A percentile compares a stretch with the other conserved stretches of the same genome.
Evolutionary conservation across 768 basidiomycete species (phyloP).

Genomic region (Hygrocybe coccinea): DNA sequence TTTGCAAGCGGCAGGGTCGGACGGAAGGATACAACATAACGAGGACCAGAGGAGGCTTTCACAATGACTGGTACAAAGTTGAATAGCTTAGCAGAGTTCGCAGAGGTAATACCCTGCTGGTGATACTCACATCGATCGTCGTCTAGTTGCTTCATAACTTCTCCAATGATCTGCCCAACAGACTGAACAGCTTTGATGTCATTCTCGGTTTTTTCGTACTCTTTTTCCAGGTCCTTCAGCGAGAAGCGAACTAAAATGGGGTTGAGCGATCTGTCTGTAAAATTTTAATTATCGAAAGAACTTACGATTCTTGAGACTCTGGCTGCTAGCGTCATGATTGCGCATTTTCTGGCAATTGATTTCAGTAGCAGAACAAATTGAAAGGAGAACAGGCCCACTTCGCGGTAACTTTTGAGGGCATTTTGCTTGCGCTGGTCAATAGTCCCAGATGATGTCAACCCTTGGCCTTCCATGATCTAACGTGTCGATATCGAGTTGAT

Average conservation of each 20-base stretch:
- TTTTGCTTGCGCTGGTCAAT: slow-evolving; percentile 71
- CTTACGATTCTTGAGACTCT: slow-evolving; percentile 87
- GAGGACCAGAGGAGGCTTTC: slow-evolving; percentile 95
- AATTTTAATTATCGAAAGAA: slow-evolving; percentile 10
- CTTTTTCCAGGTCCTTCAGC: slow-evolving; percentile 82
- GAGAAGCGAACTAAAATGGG: slow-evolving; percentile 75
- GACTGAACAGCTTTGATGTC: slow-evolving; percentile 99
- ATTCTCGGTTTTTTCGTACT: slow-evolving; percentile 93
- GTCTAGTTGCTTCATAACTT: slow-evolving; percentile 97
- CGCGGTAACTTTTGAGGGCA: slow-evolving; percentile 73
- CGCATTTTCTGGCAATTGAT: slow-evolving; percentile 78
- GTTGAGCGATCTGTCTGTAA: background rate
- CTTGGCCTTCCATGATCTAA: slow-evolving; percentile 2
- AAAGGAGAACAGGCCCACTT: slow-evolving; percentile 37
- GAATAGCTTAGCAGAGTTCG: slow-evolving; percentile 5
- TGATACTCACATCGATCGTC: slow-evolving; percentile 82
- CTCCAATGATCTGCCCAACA: slow-evolving; percentile 98
- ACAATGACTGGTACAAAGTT: slow-evolving; percentile 70
- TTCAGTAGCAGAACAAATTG: slow-evolving; percentile 6
- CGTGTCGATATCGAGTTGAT: slow-evolving; percentile 29
- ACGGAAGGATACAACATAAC: slow-evolving; percentile 96
- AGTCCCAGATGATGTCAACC: slow-evolving; percentile 53
- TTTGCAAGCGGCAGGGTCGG: slow-evolving; percentile 87
- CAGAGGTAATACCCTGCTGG: background rate
- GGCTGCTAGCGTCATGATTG: slow-evolving; percentile 80